Conservation (phyloP, 352 stramenopile genomes). For the Elongisporangium senticosum region DNA sequence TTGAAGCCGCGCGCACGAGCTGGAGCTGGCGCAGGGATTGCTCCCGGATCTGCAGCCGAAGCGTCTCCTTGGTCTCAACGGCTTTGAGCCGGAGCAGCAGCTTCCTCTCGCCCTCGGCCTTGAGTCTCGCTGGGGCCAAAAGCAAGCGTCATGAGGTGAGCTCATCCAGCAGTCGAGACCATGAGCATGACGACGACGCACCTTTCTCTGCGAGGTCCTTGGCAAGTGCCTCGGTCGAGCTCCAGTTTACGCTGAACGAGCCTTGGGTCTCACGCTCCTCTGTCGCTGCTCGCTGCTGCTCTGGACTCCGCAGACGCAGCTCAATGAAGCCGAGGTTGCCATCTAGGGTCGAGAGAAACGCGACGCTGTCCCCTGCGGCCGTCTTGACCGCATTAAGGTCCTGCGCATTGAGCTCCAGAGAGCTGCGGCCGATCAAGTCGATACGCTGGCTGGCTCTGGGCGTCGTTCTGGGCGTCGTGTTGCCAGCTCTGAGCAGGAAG, state of each 20-base stretch:
- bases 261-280: constrained; percentile 2
- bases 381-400: constrained; percentile 36
- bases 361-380: constrained; percentile 7
- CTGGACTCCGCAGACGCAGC: constrained; percentile 21
- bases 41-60: constrained; percentile 14
- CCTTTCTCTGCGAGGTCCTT: constrained; percentile 41
- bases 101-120: constrained; percentile 28
- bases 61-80: constrained; percentile 10
- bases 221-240: constrained; percentile 41
- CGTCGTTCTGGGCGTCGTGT: background rate
- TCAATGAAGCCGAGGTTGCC: constrained; percentile 27
- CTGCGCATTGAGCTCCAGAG: constrained; percentile 21
- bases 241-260: constrained; percentile 51
- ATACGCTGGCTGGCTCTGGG: constrained; percentile 13
- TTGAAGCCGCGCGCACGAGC: constrained; percentile 19
- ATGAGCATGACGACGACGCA: constrained; percentile 2
- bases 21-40: constrained; percentile 16
- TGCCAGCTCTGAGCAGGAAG: constrained; percentile 18
- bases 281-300: background rate
- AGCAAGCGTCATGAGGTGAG: constrained; percentile 2
- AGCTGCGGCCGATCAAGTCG: constrained; percentile 25
- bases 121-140: constrained; percentile 16
- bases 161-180: background rate
- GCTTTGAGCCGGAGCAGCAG: constrained; percentile 32
- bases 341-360: constrained; percentile 35